Percentiles rank a stretch among this genome's conserved stretches.
These are phyloP conservation scores for Celoporthe dispersa DNA, from an alignment of 2,329 filamentous ascomycete species.

Conservation along the genomic window DNA sequence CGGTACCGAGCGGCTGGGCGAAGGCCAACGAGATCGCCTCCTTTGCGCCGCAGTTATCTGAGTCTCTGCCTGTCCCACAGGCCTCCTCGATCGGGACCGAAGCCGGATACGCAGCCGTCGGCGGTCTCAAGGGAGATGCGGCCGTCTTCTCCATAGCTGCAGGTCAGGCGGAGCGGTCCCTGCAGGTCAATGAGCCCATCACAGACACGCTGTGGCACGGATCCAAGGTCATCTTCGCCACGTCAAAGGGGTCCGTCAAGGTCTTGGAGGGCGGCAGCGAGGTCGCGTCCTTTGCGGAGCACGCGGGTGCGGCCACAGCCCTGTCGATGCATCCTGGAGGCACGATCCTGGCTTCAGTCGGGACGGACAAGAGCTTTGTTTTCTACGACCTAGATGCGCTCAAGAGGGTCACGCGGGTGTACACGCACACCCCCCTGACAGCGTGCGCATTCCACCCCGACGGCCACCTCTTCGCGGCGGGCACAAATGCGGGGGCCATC, in stretches of 20 bases:
- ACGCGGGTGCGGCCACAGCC: constrained; percentile 79
- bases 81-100: constrained; percentile 55
- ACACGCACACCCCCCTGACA: constrained; percentile 75
- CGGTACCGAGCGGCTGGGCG: constrained; percentile 83
- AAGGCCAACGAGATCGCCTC: constrained; percentile 70
- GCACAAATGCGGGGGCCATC: constrained; percentile 78
- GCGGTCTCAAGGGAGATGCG: constrained; percentile 74
- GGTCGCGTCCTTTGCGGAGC: constrained; percentile 72
- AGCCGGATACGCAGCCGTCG: constrained; percentile 72
- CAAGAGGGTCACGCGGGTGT: constrained; percentile 76
- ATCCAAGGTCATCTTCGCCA: constrained; percentile 72
- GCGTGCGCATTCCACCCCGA: constrained; percentile 91
- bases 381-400: constrained; percentile 78
- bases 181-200: constrained; percentile 70
- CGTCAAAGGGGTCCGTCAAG: constrained; percentile 77
- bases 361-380: constrained; percentile 88
- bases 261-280: constrained; percentile 75
- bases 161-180: constrained; percentile 67
- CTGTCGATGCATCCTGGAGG: constrained; percentile 83
- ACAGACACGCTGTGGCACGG: constrained; percentile 69
- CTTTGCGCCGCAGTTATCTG: constrained; percentile 51
- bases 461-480: constrained; percentile 89
- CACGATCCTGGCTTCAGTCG: constrained; percentile 82
- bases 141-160: constrained; percentile 76
- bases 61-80: constrained; percentile 51